Evolutionary conservation across 306 rosid species (phyloP).

Genomic region (Hippophae rhamnoides): DNA sequence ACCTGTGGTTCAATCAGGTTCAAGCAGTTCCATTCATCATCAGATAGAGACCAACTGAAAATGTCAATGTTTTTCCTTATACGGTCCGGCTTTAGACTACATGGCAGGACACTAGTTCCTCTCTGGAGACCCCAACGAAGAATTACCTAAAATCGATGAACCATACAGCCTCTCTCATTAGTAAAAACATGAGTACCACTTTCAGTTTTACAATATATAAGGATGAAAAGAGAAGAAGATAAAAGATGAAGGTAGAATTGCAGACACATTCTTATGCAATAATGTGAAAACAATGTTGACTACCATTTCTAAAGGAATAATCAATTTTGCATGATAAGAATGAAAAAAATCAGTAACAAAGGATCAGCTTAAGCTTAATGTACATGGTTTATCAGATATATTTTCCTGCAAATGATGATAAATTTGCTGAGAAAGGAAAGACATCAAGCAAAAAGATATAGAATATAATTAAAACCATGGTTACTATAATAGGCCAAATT

Average conservation of each 20-base stretch:
- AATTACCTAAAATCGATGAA: conserved; percentile 18
- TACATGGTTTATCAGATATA: not conserved
- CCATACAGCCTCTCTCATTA: not conserved
- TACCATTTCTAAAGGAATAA: no score
- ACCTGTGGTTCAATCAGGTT: conserved; percentile 41
- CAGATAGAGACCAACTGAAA: conserved; percentile 35
- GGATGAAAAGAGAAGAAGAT: no score
- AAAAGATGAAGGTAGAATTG: no score
- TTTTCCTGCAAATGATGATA: no score
- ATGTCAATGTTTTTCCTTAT: conserved; percentile 29
- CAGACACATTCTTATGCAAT: no score
- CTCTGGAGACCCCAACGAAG: conserved; percentile 38
- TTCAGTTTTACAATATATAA: not conserved
- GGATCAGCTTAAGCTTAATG: not conserved
- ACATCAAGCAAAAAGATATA: no score
- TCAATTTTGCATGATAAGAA: not conserved
- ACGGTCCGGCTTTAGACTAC: conserved; percentile 32
- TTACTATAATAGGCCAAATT: no score
- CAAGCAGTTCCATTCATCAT: conserved; percentile 32
- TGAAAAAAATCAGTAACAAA: not conserved
- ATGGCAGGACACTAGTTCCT: conserved; percentile 38
- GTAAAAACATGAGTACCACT: not conserved
- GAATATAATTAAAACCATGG: no score
- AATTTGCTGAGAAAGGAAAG: no score
- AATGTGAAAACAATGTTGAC: no score